Evolutionary conservation across 2,329 filamentous ascomycete species (phyloP).

Genomic region (Daldinia sp.): DNA sequence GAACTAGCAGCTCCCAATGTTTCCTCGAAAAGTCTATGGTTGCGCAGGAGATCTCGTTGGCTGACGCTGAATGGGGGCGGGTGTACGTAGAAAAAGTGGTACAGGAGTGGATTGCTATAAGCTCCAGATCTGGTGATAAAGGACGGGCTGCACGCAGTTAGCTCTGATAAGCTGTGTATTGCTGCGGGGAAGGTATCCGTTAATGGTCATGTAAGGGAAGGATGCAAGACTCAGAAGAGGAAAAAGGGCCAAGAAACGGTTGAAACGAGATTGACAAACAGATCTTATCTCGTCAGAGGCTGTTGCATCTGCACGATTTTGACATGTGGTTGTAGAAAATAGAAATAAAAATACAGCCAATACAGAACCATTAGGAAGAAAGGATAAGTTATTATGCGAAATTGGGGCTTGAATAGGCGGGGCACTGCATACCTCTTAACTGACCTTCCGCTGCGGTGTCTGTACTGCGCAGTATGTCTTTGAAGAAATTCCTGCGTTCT

Average conservation of each 20-base stretch:
- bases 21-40: slow-evolving; percentile 15
- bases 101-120: slow-evolving; percentile 35
- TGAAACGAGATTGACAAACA: slow-evolving; percentile 35
- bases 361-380: slow-evolving; percentile 34
- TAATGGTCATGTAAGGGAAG: slow-evolving; percentile 38
- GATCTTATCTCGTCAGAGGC: slow-evolving; percentile 40
- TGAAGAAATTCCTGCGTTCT: slow-evolving; percentile 9
- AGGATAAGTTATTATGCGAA: slow-evolving; percentile 33
- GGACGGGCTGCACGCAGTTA: slow-evolving; percentile 42
- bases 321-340: slow-evolving; percentile 43
- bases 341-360: slow-evolving; percentile 37
- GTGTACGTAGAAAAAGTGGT: slow-evolving; percentile 37
- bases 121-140: slow-evolving; percentile 35
- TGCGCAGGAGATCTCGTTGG: slow-evolving; percentile 34
- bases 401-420: slow-evolving; percentile 38
- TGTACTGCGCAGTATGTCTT: slow-evolving; percentile 33
- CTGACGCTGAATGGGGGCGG: slow-evolving; percentile 31
- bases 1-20: slow-evolving; percentile 19
- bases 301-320: slow-evolving; percentile 43
- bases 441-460: slow-evolving; percentile 36
- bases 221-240: slow-evolving; percentile 27
- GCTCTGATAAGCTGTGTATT: slow-evolving; percentile 45
- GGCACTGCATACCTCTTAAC: slow-evolving; percentile 37
- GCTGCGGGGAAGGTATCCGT: slow-evolving; percentile 42
- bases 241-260: slow-evolving; percentile 31